phyloP scores from a whole-genome alignment of 371 early-diverging fungal genomes.

The Encephalitozoon cuniculi region DNA sequence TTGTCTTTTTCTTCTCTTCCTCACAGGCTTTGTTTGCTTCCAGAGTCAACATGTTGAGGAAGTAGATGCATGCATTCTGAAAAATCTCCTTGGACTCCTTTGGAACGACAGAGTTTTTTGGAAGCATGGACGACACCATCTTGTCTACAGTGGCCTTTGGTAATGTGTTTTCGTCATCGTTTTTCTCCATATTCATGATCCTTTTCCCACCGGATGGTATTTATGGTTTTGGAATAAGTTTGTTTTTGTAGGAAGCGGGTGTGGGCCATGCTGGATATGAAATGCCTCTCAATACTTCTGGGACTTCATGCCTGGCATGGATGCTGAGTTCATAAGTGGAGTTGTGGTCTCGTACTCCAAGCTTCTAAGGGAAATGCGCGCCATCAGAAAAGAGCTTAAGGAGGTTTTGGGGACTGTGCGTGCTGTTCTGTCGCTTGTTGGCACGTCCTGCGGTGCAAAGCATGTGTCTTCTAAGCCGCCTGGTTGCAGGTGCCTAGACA shows the following conservation, averaged over 20 bases:
- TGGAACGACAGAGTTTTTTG: constrained; percentile 67
- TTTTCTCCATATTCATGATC: constrained; percentile 27
- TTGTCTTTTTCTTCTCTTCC: constrained; percentile 88
- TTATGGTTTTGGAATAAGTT: constrained; percentile 5
- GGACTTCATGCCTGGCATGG: constrained; percentile 20
- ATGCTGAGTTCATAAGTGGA: constrained; percentile 29
- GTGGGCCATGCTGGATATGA: neutral
- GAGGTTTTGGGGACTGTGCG: neutral
- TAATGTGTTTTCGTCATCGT: constrained; percentile 53
- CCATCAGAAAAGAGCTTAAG: constrained; percentile 11
- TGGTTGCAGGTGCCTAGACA: neutral
- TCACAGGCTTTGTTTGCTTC: constrained; percentile 92
- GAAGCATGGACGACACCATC: constrained; percentile 82
- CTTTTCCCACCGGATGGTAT: neutral
- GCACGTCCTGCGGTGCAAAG: neutral
- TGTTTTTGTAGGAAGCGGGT: neutral
- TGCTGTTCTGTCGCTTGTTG: neutral
- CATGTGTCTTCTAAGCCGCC: neutral
- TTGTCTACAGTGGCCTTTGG: constrained; percentile 83
- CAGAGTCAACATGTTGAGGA: constrained; percentile 62
- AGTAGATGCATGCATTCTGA: constrained; percentile 74
- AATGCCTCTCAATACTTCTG: neutral
- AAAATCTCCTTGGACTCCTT: constrained; percentile 86
- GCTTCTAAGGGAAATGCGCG: constrained; percentile 5
- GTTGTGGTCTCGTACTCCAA: constrained; percentile 23